Evolutionary conservation across 2,329 filamentous ascomycete species (phyloP).

Genomic region (Epichloe brachyelytri): DNA sequence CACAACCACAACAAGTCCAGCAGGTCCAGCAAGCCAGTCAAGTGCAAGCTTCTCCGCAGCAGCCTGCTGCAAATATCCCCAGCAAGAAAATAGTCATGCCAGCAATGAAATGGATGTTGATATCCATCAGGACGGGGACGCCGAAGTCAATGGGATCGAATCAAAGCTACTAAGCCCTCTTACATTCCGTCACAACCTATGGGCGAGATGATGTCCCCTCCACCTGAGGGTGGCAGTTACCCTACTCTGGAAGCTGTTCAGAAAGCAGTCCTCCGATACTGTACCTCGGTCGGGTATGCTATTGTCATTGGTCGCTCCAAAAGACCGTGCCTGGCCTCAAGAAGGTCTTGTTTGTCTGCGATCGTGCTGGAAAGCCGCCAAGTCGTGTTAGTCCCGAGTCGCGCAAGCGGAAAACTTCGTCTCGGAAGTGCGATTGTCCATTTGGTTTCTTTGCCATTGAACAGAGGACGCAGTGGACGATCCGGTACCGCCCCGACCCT

Average conservation of each 20-base stretch:
- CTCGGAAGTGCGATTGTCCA: slow-evolving; percentile 55
- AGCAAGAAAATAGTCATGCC: slow-evolving; percentile 28
- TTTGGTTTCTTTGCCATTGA: slow-evolving; percentile 61
- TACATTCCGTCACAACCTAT: slow-evolving; percentile 41
- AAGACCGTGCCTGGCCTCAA: slow-evolving; percentile 55
- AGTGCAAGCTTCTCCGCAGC: slow-evolving; percentile 18
- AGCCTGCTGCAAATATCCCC: slow-evolving; percentile 22
- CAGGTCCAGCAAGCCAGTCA: slow-evolving; percentile 21
- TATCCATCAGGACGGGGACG: slow-evolving; percentile 33
- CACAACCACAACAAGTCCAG: slow-evolving; percentile 15
- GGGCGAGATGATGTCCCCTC: slow-evolving; percentile 48
- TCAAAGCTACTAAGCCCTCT: slow-evolving; percentile 34
- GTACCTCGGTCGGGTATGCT: slow-evolving; percentile 53
- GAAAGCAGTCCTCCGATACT: slow-evolving; percentile 50
- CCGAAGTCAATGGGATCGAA: slow-evolving; percentile 29
- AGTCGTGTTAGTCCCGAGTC: slow-evolving; percentile 49
- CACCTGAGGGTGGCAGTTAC: slow-evolving; percentile 51
- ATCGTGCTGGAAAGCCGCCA: slow-evolving; percentile 50
- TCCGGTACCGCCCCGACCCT: slow-evolving; percentile 48
- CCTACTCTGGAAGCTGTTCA: slow-evolving; percentile 52
- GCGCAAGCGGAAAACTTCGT: slow-evolving; percentile 53
- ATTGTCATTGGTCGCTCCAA: slow-evolving; percentile 57
- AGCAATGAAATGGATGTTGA: slow-evolving; percentile 42
- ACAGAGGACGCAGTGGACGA: slow-evolving; percentile 53
- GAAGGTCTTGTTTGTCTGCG: slow-evolving; percentile 55